These are phyloP conservation scores for Fragilaria crotonensis DNA, from an alignment of 108 stramenopile species.

Conservation along the genomic window DNA sequence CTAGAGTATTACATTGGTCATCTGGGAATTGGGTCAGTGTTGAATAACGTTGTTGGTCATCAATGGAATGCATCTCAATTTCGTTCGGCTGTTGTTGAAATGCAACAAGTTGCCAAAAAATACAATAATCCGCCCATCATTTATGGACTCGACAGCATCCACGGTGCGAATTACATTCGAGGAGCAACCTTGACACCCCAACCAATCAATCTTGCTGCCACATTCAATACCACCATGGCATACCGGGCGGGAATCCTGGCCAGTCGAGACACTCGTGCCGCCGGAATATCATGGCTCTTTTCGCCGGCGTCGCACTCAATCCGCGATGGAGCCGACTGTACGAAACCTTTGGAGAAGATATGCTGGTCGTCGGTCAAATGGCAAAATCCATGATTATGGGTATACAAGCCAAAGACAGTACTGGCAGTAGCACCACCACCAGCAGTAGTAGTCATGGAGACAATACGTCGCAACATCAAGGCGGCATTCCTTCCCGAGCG, in stretches of 20 bases:
- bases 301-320: conserved; percentile 69
- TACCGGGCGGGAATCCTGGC: conserved; percentile 39
- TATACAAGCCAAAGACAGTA: conserved; percentile 31
- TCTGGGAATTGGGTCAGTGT: conserved; percentile 41
- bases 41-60: conserved; percentile 23
- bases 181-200: conserved; percentile 67
- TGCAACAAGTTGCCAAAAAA: conserved; percentile 34
- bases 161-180: conserved; percentile 79
- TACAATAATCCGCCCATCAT: conserved; percentile 54
- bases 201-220: conserved; percentile 69
- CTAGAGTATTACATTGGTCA: conserved; percentile 40
- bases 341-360: conserved; percentile 89
- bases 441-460: too few relatives aligned
- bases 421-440: conserved; percentile 6
- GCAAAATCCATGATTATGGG: conserved; percentile 55
- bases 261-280: conserved; percentile 60
- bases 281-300: conserved; percentile 79
- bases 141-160: conserved; percentile 73
- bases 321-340: conserved; percentile 68
- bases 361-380: conserved; percentile 51
- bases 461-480: neutral
- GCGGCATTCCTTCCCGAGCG: conserved; percentile 37
- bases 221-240: conserved; percentile 54
- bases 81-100: conserved; percentile 22
- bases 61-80: conserved; percentile 28